Conservation (phyloP, 2,329 filamentous ascomycete species). For the Pyricularia pennisetigena region DNA sequence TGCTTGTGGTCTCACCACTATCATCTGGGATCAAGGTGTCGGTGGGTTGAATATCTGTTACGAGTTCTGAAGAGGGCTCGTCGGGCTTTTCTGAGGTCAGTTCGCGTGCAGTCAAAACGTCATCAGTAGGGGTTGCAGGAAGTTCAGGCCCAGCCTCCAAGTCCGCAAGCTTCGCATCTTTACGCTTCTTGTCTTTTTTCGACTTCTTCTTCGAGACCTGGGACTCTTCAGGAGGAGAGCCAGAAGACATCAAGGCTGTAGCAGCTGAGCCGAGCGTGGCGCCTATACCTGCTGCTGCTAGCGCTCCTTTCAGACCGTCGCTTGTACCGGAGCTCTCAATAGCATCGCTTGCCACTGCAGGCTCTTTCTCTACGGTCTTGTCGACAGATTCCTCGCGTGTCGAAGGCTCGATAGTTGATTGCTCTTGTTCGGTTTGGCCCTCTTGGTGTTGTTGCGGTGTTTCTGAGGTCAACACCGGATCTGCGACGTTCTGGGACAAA, state of each 20-base stretch:
- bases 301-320: neutral
- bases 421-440: neutral
- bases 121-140: neutral
- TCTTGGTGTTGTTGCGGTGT: neutral
- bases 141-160: neutral
- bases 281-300: neutral
- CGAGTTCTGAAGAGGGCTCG: neutral
- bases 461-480: neutral
- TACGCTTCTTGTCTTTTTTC: slow-evolving; percentile 20
- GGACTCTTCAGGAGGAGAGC: neutral
- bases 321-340: neutral
- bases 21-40: neutral
- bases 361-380: neutral
- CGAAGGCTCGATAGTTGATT: neutral
- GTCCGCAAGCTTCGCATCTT: slow-evolving; percentile 9
- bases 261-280: neutral
- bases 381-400: neutral
- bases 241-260: neutral
- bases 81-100: neutral
- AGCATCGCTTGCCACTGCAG: neutral
- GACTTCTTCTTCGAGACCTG: slow-evolving; percentile 14
- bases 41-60: neutral
- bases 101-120: neutral
- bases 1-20: neutral
- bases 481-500: neutral